These are phyloP conservation scores for Nitzschia inconspicua DNA, from an alignment of 108 stramenopile genomes.

Conservation along the genomic window DNA sequence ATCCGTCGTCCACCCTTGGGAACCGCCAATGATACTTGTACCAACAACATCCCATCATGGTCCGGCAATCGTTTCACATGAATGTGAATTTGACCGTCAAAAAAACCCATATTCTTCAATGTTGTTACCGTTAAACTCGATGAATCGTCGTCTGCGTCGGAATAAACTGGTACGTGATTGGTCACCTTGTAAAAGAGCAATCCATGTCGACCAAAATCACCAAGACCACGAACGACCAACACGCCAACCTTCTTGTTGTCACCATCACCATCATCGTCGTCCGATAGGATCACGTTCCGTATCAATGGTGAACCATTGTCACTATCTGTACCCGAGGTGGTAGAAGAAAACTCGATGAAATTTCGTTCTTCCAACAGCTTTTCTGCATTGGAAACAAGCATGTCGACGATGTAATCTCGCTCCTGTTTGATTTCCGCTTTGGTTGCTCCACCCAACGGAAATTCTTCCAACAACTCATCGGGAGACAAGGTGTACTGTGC, in stretches of 20 bases:
- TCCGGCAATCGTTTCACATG: slow-evolving; percentile 9
- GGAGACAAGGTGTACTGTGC: slow-evolving; percentile 19
- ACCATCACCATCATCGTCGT: background rate
- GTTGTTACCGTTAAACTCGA: slow-evolving; percentile 39
- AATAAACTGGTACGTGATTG: slow-evolving; percentile 10
- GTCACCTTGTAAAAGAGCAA: slow-evolving; percentile 45
- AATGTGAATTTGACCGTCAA: slow-evolving; percentile 68
- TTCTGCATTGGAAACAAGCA: slow-evolving; percentile 38
- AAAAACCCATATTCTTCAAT: slow-evolving; percentile 58
- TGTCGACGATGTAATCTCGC: slow-evolving; percentile 31
- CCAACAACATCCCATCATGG: slow-evolving; percentile 10
- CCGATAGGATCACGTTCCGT: background rate
- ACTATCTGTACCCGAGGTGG: too few species aligned
- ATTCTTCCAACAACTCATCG: slow-evolving; percentile 18
- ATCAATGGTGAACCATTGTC: slow-evolving; percentile 21
- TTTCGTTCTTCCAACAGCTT: slow-evolving; percentile 44
- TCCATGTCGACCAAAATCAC: slow-evolving; percentile 66
- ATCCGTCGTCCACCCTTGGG: slow-evolving; percentile 49
- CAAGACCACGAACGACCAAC: slow-evolving; percentile 53
- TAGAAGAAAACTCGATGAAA: slow-evolving; percentile 64
- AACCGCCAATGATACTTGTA: slow-evolving; percentile 44
- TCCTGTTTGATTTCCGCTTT: slow-evolving; percentile 8
- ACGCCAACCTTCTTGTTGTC: slow-evolving; percentile 30
- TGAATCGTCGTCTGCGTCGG: slow-evolving; percentile 10
- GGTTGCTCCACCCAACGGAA: background rate